Evolutionary conservation across 805 yeast species (phyloP), one percentile per base, ranked within the genome.

Genomic region (Cyberlindnera americana): DNA sequence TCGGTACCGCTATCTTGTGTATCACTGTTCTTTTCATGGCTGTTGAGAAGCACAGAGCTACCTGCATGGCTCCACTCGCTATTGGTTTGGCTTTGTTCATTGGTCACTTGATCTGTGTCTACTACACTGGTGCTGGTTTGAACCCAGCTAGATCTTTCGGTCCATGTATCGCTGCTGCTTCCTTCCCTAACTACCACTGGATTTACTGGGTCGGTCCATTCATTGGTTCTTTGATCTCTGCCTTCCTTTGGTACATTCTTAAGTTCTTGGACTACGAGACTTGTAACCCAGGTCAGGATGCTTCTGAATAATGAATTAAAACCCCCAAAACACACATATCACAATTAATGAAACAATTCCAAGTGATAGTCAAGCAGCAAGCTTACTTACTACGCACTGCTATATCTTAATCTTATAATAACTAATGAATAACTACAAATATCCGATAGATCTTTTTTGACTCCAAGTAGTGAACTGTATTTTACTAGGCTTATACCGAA

Each of bases 91-190:
- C 95, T 21, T 71, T 87, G 52, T 83, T 87, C 69, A 67, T 86
- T 53, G 95, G 83, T 35, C 95, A 87, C 62, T 75, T 87, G 70
- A 72, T 85, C 53, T 75, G 83, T 59, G 85, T 88, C 41, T 83
- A 73, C 75, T 83, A 76, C 70, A 84, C 95, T 36, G 95, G 95
- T 61, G 95, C 95, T 28, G 95, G 95, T 60, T 70, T 86, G 57
- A 87, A 87, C 73, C 95, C 95, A 42, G 95, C 96, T 33, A 79
- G 96, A 72, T 69, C 86, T 24, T 75, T 87, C 41, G 96, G 96
- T 57, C 95, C 95, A 38, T 75, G 81, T 60, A 69, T 86, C 45
- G 95, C 89, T 44, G 74, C 75, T 40, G 69, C 62, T 41, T 69
- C 76, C 17, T 88, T 88, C 81, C 95, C 95, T 25, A 61, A 56